Base-by-base conservation (phyloP, 192 early-diverging fungal genomes). In the Coemansia sp. region DNA sequence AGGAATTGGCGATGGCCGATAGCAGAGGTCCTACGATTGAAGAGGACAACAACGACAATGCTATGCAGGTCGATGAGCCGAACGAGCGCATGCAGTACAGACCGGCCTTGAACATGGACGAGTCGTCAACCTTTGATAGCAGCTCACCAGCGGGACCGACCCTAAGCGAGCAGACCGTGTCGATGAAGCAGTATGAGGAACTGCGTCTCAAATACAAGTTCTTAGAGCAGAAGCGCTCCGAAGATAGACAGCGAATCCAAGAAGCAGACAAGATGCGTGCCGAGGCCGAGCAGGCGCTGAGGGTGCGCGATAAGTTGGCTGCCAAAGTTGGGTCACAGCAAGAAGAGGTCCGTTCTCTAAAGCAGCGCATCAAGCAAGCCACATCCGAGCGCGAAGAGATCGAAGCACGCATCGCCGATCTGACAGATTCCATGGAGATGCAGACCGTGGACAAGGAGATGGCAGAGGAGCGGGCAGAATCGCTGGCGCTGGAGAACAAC, bases 371-470 rank as follows among this genome's bases (percentile, higher is more conserved):
- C 22, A 87, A 88, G 69, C 85, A 87, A 6, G 67, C 77, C 6
- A 36, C 49, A 20, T 48, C 74, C 5, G 93, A 89, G 61, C 89
- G 88, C 64, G 91, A 91, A 32, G 75, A 72, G 3, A 58, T 84
- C 31, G 94, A 95, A 60, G 63, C 57, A 0, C 57, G 57, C n/a
- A 34, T 34, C 8, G 57, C 70, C 18, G 87, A 89, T 66, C 84
- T 91, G 57, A 82, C 84, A 38, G 94, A 96, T 33, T 79, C 89
- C 16, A 84, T 95, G 77, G 96, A 97, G 75, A 89, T 94, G 78
- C 86, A 91, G 60, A 82, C 92, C 5, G 68, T 97, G 14, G 96
- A 97, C 83, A 91, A 91, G 71, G 94, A 97, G 74, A 87, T 95
- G 85, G 94, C 93, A 0, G 94, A 95, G 64, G 94, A 96, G 68